Percentiles rank a stretch among this genome's conserved stretches.
Conservation (phyloP, 257 asterid species). For the Catharanthus roseus region DNA sequence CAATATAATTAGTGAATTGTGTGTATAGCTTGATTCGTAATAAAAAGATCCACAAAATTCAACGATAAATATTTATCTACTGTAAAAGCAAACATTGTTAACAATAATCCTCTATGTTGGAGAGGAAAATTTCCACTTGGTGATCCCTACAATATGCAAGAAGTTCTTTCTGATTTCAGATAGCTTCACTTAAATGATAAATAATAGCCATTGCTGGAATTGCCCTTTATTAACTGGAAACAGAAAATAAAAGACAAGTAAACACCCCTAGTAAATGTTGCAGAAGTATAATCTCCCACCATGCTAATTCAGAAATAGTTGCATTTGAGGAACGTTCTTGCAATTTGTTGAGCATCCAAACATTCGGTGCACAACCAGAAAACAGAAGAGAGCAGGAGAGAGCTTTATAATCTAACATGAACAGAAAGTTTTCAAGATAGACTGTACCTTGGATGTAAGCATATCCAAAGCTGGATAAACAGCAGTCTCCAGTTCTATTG, state of each 20-base stretch:
- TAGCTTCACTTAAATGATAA: background rate
- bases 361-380: background rate
- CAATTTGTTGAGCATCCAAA: background rate
- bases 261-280: background rate
- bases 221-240: background rate
- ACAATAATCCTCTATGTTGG: background rate
- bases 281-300: background rate
- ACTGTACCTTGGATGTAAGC: constrained; percentile 83
- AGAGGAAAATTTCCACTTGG: background rate
- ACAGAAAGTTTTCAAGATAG: background rate
- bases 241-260: background rate
- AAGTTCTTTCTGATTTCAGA: background rate
- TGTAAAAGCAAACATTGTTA: background rate
- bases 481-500: constrained; percentile 79
- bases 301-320: background rate
- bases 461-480: constrained; percentile 88
- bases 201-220: background rate
- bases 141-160: no score
- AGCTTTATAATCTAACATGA: background rate
- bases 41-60: background rate
- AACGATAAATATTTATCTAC: background rate
- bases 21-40: background rate
- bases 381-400: background rate
- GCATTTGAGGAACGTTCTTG: background rate
- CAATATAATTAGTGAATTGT: background rate